Percentiles rank a stretch among this genome's conserved stretches.
Conservation (phyloP, 768 basidiomycete genomes). For the Kwoniella mangroviensis region DNA sequence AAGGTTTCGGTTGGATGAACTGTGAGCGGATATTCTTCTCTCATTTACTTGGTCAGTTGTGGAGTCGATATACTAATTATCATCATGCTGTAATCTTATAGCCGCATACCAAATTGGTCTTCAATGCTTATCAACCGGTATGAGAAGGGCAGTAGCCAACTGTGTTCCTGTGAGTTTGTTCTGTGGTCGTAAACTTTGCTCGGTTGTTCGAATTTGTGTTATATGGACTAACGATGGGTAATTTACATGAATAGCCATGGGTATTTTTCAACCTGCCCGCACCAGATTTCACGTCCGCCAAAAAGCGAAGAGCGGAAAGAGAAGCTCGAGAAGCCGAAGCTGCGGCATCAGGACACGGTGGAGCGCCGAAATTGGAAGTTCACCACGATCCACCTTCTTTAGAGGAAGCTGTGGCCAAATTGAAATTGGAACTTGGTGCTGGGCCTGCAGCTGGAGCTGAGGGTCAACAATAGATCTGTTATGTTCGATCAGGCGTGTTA, state of each 20-base stretch:
- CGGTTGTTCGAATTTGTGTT: neutral
- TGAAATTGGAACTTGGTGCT: slow-evolving; percentile 37
- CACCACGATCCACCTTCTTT: slow-evolving; percentile 49
- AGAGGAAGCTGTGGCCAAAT: slow-evolving; percentile 44
- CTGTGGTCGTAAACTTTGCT: neutral
- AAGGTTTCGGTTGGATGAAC: slow-evolving; percentile 99
- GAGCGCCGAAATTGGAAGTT: slow-evolving; percentile 36
- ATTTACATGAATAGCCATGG: slow-evolving; percentile 41
- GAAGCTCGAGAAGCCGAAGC: slow-evolving; percentile 47
- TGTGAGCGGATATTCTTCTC: slow-evolving; percentile 61
- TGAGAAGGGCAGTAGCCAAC: slow-evolving; percentile 92
- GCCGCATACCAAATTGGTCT: slow-evolving; percentile 97
- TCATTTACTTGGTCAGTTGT: neutral
- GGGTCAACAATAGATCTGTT: too few relatives aligned
- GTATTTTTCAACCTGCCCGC: slow-evolving; percentile 53
- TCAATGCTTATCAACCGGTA: slow-evolving; percentile 87
- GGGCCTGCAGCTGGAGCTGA: too few relatives aligned
- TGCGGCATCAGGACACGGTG: slow-evolving; percentile 50
- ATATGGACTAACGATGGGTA: neutral
- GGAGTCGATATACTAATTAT: neutral
- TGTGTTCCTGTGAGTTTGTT: slow-evolving; percentile 66
- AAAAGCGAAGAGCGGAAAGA: slow-evolving; percentile 45
- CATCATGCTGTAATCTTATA: slow-evolving; percentile 50
- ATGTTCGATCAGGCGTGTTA: too few relatives aligned
- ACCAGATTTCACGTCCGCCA: slow-evolving; percentile 50